Base-by-base conservation (phyloP, 495 filamentous ascomycete species). In the Aspergillus mulundensis region DNA sequence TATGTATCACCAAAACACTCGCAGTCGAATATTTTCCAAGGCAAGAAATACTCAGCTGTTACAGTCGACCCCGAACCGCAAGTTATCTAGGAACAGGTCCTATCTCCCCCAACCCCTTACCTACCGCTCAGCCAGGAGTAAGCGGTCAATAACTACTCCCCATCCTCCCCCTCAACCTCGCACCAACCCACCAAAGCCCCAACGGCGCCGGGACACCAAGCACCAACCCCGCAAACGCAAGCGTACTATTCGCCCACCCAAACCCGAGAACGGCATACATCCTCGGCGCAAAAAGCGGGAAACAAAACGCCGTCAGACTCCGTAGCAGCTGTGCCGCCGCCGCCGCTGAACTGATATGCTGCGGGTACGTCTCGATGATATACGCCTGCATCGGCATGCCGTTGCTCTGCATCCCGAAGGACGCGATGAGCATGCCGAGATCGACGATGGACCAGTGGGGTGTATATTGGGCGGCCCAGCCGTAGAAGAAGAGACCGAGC, bases 281-380 rank as follows among this genome's bases (percentile, higher is more conserved):
- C n/a, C 70, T 71, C 2, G 85, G 86, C 3, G 86, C 85, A 60
- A 91, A 91, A 5, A 94, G 70, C 15, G 89, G 89, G 52, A 94
- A 91, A 5, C 76, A 78, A 65, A 91, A 90, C 2, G 87, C 88
- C 1, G 84, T 81, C 16, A 90, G 42, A 21, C 73, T 81, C 21
- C 90, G 76, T 53, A 92, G 61, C 7, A 90, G 77, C 7, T 83
- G 80, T 1, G 75, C 76, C 1, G 90, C 87, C 0, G 77, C 85
- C 14, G 88, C 65, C 0, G 87, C 90, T 54, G 79, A 84, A 6
- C 88, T 88, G 2, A 88, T 86, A 66, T 80, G 92, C 7, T 77
- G 75, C 16, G 82, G 81, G 68, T 90, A 91, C 1, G 83, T 30
- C 69, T 61, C 59, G 1, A 58, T 46, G 15, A 61, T 25, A 23